Percentiles rank a stretch among this genome's conserved stretches.
Conservation (phyloP, 257 asterid species). For the Nicotiana benthamiana region DNA sequence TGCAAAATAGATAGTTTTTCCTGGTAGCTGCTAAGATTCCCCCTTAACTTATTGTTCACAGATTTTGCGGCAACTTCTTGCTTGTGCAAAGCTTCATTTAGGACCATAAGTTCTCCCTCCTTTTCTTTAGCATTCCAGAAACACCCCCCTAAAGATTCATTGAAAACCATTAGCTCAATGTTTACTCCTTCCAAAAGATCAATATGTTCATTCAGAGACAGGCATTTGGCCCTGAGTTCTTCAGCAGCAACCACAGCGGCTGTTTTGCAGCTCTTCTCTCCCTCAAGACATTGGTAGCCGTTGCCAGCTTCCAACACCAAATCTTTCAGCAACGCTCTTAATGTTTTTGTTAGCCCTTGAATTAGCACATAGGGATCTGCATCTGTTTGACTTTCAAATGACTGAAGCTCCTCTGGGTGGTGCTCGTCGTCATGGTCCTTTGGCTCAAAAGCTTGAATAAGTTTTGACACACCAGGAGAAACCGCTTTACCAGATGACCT, state of each 20-base stretch:
- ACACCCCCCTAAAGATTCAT: conserved; percentile 53
- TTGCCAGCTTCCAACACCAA: conserved; percentile 42
- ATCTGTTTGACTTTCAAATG: conserved; percentile 29
- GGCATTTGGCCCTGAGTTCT: conserved; percentile 31
- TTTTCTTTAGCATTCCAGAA: conserved; percentile 29
- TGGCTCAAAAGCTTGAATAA: conserved; percentile 85
- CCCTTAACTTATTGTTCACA: conserved; percentile 50
- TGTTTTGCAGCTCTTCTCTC: conserved; percentile 31
- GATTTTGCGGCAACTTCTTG: conserved; percentile 41
- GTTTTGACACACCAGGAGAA: conserved; percentile 66
- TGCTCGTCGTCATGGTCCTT: conserved; percentile 45
- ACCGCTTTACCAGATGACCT: conserved; percentile 37
- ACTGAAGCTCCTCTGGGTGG: conserved; percentile 32
- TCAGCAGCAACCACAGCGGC: conserved; percentile 31
- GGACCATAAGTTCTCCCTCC: conserved; percentile 46
- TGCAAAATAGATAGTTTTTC: conserved; percentile 45
- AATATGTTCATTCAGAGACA: conserved; percentile 35
- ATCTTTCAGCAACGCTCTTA: conserved; percentile 42
- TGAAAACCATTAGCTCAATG: conserved; percentile 63
- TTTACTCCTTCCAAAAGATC: conserved; percentile 55
- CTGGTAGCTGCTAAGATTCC: conserved; percentile 36
- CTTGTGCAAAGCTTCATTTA: conserved; percentile 45
- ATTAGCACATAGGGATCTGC: conserved; percentile 38
- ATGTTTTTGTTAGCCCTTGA: conserved; percentile 28
- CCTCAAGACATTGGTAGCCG: conserved; percentile 39